Evolutionary conservation across 2,329 filamentous ascomycete genomes (phyloP), one percentile per base, ranked within the genome.

Genomic region (Trematosphaeria pertusa): DNA sequence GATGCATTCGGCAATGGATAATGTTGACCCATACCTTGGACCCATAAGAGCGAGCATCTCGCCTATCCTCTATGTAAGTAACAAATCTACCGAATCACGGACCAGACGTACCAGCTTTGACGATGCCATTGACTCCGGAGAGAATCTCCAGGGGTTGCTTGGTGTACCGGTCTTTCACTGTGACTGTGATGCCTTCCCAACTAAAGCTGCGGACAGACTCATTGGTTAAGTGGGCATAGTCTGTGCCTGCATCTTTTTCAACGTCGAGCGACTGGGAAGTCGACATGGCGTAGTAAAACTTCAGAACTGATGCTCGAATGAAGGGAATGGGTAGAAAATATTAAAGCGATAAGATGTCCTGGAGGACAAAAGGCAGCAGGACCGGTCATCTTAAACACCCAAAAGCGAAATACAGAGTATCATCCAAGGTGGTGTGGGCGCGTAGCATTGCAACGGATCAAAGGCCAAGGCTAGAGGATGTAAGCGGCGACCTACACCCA

Each of bases 11-110:
- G 15, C 28, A 17, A 15, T 20, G 19, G 15, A 2, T 12, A 14
- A 12, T 14, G 14, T 35, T 19, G 19, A 37, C 10, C 0, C 52
- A 8, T 76, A 83, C 73, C 74, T 77, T 7, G 89, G 89, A 18
- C 91, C 91, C 88, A 95, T 93, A 35, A 95, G 73, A 30, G 90
- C 91, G 50, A 90, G 80, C 32, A 92, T 75, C 61, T 91, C 86
- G 21, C 87, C 87, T 65, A 22, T 12, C 84, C 83, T 37, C 14
- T 26, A 17, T 46, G 46, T 37, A 52, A 36, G 46, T 35, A 39
- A 45, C 22, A 22, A 35, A 2, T 42, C n/a, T 12, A 31, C 26
- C 21, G 10, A 22, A 42, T 86, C 12, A 3, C 26, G 20, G 28
- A 33, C 18, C 12, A 2, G 7, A 48, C 56, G 14, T 50, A 62